Evolutionary conservation across 179 eudicot genomes (phyloP).

Genomic region (Drosera spatulata): DNA sequence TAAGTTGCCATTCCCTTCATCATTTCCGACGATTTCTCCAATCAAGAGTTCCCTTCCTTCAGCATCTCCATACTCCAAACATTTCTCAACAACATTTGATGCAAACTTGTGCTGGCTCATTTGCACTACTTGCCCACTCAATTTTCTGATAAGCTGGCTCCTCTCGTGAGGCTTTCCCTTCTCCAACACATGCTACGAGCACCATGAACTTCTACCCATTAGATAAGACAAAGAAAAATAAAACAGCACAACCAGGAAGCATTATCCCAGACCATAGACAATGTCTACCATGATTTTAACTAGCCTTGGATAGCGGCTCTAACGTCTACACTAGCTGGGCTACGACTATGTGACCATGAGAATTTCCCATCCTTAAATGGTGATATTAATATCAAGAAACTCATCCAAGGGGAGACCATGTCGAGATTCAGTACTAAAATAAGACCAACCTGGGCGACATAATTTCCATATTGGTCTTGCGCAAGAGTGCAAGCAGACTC

Average conservation of each 20-base stretch:
- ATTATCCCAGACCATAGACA: too few species aligned
- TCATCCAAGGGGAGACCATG: too few species aligned
- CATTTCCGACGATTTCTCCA: constrained; percentile 9
- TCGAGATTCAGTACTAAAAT: too few species aligned
- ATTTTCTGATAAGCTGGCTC: constrained; percentile 4
- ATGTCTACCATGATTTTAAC: too few species aligned
- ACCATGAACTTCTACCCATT: neutral
- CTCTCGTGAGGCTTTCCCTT: constrained; percentile 12
- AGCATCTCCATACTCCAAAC: constrained; percentile 9
- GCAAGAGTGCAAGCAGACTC: constrained; percentile 48
- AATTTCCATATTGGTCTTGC: constrained; percentile 72
- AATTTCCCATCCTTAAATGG: too few species aligned
- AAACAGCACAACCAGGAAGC: too few species aligned
- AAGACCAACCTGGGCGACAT: constrained; percentile 54
- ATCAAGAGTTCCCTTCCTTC: constrained; percentile 5
- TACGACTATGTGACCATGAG: too few species aligned
- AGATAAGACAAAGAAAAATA: neutral
- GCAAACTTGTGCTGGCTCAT: constrained; percentile 17
- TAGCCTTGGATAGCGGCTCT: too few species aligned
- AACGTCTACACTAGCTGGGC: too few species aligned
- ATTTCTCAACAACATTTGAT: constrained; percentile 12
- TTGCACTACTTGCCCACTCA: constrained; percentile 12
- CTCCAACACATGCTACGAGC: constrained; percentile 12
- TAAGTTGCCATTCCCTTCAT: constrained; percentile 13
- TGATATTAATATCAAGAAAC: too few species aligned